Evolutionary conservation across 805 yeast genomes (phyloP), one percentile per base, ranked within the genome.

Genomic region (Schwanniomyces occidentalis): DNA sequence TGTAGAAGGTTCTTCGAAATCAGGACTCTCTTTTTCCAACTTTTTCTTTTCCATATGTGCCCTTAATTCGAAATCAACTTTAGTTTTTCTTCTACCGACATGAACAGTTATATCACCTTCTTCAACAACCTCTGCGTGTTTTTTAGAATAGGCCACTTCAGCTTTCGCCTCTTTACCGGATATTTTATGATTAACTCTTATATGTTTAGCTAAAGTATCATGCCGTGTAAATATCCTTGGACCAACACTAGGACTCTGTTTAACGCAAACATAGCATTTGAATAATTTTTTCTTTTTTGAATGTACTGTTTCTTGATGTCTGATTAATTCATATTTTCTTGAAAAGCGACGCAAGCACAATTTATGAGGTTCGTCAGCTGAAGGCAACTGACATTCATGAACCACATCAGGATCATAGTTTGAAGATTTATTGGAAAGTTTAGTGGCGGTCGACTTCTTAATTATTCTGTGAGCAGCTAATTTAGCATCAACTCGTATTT

Each of bases 241-340:
- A 2, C 66, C 78, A 20, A 55, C 64, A 30, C 65, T 58, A 18
- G 78, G 76, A 40, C 80, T 71, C 46, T 75, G 80, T 47, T 77
- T 82, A 37, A 85, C 93, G 64, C 99, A 91, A 28, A 84, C 80
- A 48, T 80, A 80, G 61, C 99, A 91, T 55, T 85, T 80, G 69
- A 82, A 93, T 31, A 84, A 79, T 50, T 85, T 85, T 62, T 91
- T 84, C 56, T 82, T 84, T 30, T 85, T 73, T 1, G 97, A 93
- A 59, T 91, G 99, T 35, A 91, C 90, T 0, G 98, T 93, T 52
- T 91, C 95, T 60, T 91, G 96, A 61, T 91, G 99, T 50, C 99
- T 78, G 16, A 90, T 84, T 52, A 91, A 71, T 65, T 91, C 99
- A 56, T 91, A 91, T 13, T 96, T 95, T 33, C 74, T 51, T 15